A percentile compares a stretch with the other conserved stretches of the same genome.
These are phyloP conservation scores for Trichosporon asahii DNA, from an alignment of 1,284 basidiomycete genomes.

Conservation along the genomic window DNA sequence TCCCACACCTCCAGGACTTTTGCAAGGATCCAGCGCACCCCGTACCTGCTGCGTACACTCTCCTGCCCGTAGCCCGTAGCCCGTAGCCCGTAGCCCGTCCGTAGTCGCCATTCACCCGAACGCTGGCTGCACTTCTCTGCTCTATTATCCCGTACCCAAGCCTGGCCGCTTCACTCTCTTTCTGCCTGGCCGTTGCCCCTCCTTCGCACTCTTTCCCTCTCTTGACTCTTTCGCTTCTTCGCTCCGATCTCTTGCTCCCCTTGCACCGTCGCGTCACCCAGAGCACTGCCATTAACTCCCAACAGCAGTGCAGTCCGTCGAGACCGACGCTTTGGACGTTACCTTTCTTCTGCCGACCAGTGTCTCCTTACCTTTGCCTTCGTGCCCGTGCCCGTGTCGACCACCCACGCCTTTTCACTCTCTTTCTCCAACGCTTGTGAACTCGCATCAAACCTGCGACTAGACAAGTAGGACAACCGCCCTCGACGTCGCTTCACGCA, in stretches of 20 bases:
- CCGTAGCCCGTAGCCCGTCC: too few species aligned
- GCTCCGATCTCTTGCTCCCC: background rate
- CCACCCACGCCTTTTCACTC: background rate
- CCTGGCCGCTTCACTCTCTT: background rate
- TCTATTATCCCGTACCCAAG: too few species aligned
- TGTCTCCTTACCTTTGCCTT: background rate
- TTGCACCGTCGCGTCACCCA: background rate
- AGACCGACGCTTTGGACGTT: background rate
- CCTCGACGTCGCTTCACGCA: background rate
- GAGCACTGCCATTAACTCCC: background rate
- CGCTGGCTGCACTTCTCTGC: background rate
- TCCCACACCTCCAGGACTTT: too few species aligned
- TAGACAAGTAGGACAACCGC: background rate
- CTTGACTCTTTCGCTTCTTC: background rate
- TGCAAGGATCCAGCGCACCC: too few species aligned
- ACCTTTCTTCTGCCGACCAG: background rate
- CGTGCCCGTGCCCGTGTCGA: background rate
- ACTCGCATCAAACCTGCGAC: background rate
- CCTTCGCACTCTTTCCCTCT: background rate
- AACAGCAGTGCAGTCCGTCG: background rate
- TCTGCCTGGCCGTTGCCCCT: background rate
- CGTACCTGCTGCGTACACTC: background rate
- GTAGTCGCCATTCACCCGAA: background rate
- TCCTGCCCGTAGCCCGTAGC: too few species aligned
- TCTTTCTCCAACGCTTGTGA: background rate